phyloP scores from a whole-genome alignment of 2,329 filamentous ascomycete species.

The Paradendryphiella salina region DNA sequence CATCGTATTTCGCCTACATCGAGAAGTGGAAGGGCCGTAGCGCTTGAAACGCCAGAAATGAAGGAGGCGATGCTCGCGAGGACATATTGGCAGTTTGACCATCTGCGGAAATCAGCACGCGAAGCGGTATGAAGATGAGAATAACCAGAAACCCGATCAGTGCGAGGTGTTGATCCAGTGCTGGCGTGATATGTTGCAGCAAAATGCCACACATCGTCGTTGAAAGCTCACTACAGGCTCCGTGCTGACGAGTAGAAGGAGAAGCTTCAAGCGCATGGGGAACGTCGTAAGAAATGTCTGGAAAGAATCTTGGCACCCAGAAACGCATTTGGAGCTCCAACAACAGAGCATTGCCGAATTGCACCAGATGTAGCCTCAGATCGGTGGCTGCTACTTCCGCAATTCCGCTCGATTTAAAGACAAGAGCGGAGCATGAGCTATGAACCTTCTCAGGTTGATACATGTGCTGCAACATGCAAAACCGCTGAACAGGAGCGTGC shows the following conservation, averaged over 20 bases:
- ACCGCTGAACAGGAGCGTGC: conserved; percentile 7
- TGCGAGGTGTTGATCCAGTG: conserved; percentile 16
- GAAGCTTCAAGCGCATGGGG: conserved; percentile 17
- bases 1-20: not conserved
- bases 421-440: too few species aligned
- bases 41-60: conserved; percentile 15
- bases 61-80: conserved; percentile 19
- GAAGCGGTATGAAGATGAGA: conserved; percentile 18
- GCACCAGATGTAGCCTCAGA: conserved; percentile 1
- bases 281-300: conserved; percentile 17
- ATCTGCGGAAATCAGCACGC: conserved; percentile 13
- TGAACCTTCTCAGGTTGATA: not conserved
- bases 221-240: conserved; percentile 17
- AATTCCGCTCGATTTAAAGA: not conserved
- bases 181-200: conserved; percentile 20
- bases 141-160: conserved; percentile 4
- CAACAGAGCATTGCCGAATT: not conserved
- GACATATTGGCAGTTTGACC: conserved; percentile 14
- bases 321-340: not conserved
- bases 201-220: conserved; percentile 11
- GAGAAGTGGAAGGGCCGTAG: conserved; percentile 6
- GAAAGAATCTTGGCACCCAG: conserved; percentile 13
- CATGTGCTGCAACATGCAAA: not conserved
- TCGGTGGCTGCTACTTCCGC: not conserved
- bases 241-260: conserved; percentile 21